Percentiles rank a stretch among this genome's conserved stretches.
These are phyloP conservation scores for Macrotyloma uniflorum DNA, from an alignment of 306 rosid species.

Conservation along the genomic window DNA sequence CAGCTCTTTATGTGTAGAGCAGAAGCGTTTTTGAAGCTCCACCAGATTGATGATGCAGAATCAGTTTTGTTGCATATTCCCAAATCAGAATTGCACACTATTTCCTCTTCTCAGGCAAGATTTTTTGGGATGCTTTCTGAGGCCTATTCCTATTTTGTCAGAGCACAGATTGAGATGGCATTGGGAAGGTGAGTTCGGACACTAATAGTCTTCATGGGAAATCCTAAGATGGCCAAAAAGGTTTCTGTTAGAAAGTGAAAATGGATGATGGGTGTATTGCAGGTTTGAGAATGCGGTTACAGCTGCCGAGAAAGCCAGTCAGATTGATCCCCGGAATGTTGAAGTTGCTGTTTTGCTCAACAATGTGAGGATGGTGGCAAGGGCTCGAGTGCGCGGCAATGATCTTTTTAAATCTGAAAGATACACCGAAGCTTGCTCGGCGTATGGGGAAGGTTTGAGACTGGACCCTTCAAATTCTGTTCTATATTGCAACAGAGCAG, in stretches of 20 bases:
- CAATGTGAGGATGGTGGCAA: slow-evolving; percentile 77
- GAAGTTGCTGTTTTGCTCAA: slow-evolving; percentile 74
- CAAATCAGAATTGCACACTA: slow-evolving; percentile 46
- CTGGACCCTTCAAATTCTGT: slow-evolving; percentile 82
- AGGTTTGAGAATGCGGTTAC: slow-evolving; percentile 97
- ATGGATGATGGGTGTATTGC: slow-evolving; percentile 73
- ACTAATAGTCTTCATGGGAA: slow-evolving; percentile 38
- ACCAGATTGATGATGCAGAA: slow-evolving; percentile 84
- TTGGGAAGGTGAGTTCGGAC: slow-evolving; percentile 87
- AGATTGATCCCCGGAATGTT: slow-evolving; percentile 66
- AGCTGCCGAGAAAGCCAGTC: slow-evolving; percentile 78
- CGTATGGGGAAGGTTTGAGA: slow-evolving; percentile 90
- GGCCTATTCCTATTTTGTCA: slow-evolving; percentile 69
- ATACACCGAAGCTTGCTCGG: slow-evolving; percentile 88
- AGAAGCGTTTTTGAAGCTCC: slow-evolving; percentile 88
- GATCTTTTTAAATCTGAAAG: slow-evolving; percentile 94
- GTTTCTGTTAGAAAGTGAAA: slow-evolving; percentile 59
- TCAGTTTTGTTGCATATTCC: slow-evolving; percentile 51
- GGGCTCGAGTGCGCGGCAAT: slow-evolving; percentile 88
- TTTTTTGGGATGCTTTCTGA: slow-evolving; percentile 84
- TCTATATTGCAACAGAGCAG: slow-evolving; percentile 93
- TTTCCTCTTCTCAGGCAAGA: slow-evolving; percentile 50
- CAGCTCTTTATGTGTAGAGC: slow-evolving; percentile 98
- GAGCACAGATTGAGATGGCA: slow-evolving; percentile 86
- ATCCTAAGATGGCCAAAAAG: slow-evolving; percentile 31